Conservation (phyloP, 768 basidiomycete genomes). For the Psilocybe cubensis region DNA sequence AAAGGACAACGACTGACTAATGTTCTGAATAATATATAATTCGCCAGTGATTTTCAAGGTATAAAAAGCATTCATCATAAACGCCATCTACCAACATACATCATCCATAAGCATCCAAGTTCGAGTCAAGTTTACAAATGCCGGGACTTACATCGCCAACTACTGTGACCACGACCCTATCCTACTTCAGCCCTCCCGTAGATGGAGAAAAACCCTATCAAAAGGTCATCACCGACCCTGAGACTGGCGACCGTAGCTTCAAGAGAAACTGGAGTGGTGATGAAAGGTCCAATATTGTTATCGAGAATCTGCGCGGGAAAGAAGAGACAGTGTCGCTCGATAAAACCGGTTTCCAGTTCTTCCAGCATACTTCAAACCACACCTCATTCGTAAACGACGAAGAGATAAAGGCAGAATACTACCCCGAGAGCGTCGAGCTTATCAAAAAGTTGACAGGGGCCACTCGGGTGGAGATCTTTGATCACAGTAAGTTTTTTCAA, state of each 20-base stretch:
- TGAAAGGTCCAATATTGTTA: conserved; percentile 32
- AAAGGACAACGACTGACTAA: too few relatives aligned
- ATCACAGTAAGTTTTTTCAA: conserved; percentile 54
- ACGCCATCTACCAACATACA: too few relatives aligned
- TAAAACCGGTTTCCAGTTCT: conserved; percentile 54
- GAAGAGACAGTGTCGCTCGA: conserved; percentile 50
- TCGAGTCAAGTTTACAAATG: neutral
- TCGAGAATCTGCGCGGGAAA: conserved; percentile 59
- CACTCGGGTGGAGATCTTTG: conserved; percentile 57
- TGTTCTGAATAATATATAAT: too few relatives aligned
- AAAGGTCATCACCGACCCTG: conserved; percentile 34
- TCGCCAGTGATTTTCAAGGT: too few relatives aligned
- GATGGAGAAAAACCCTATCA: conserved; percentile 45
- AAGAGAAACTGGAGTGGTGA: conserved; percentile 36
- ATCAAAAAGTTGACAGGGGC: conserved; percentile 66
- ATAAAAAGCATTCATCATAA: too few relatives aligned
- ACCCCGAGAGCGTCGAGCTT: conserved; percentile 60
- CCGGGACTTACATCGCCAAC: neutral
- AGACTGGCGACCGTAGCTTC: conserved; percentile 32
- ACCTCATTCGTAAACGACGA: conserved; percentile 52
- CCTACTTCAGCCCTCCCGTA: conserved; percentile 39
- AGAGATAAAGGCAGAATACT: conserved; percentile 59
- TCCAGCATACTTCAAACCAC: conserved; percentile 42
- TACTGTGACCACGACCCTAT: conserved; percentile 21
- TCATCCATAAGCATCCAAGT: too few relatives aligned